Base-by-base conservation (phyloP, 2,329 filamentous ascomycete genomes). In the Parastagonospora nodorum region DNA sequence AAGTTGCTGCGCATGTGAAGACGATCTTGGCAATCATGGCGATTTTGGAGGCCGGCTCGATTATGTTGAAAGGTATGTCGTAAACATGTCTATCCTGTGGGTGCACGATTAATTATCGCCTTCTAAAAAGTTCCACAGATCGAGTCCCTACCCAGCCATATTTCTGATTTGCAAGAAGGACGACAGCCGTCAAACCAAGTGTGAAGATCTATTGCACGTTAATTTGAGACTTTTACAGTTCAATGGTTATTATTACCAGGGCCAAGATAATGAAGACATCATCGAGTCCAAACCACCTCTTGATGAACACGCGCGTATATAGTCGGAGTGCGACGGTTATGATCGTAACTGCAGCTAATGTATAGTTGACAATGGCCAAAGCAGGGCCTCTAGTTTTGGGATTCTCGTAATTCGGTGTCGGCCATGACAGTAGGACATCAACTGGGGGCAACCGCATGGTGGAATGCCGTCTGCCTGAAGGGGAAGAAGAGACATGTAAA, bases 231-330 rank as follows among this genome's bases (percentile, higher is more conserved):
- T 10, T 27, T n/a, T 14, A 4, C 9, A 15, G 16, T 19, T 15
- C 14, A 31, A 10, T 11, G 8, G 12, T 12, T 32, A 12, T 4
- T 48, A 64, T 37, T 61, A 77, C 75, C 59, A 74, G 56, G 12
- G 76, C 74, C 15, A 77, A 51, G 0, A 69, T 46, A 33, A 78
- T 78, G 48, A 75, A 71, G 10, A 67, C 45, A 53, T 79, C 77
- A 48, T 79, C 77, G 27, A 69, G 58, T 2, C 76, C 76, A 41
- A 77, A 74, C 71, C 74, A 75, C 36, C 71, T 65, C 52, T 77
- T 78, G 27, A 78, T 64, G 4, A 63, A 58, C 7, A 75, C 45
- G 4, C 77, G 68, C 9, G 73, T 74, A 51, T 77, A 78, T 28
- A 77, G 50, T 9, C 77, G 65, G 11, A 75, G 57, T 6, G 50